These are phyloP conservation scores for Dendrostoma leiphaemia DNA, from an alignment of 2,329 filamentous ascomycete genomes.

Conservation along the genomic window DNA sequence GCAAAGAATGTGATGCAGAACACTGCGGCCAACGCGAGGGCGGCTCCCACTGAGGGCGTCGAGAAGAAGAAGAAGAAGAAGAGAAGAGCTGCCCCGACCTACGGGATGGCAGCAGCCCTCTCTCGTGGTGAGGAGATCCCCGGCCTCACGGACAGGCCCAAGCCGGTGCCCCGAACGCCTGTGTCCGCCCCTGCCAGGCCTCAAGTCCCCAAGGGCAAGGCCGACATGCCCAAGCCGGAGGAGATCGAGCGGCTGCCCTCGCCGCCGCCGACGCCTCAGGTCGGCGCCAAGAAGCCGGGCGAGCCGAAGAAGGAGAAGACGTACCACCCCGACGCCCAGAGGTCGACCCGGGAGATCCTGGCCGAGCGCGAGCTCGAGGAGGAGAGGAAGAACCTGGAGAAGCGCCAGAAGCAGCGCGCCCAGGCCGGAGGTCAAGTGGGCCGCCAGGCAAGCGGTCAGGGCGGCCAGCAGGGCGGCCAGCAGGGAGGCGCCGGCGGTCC, in stretches of 20 bases:
- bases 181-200: not conserved
- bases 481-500: constrained; percentile 1
- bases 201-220: constrained; percentile 3
- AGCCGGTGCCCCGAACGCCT: constrained; percentile 4
- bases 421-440: constrained; percentile 1
- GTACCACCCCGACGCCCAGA: constrained; percentile 10
- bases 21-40: not conserved
- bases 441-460: not conserved
- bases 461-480: not conserved
- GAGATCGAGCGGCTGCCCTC: constrained; percentile 1
- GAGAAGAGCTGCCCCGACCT: constrained; percentile 14
- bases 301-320: constrained; percentile 16
- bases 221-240: constrained; percentile 9
- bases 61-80: constrained; percentile 20
- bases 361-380: constrained; percentile 13
- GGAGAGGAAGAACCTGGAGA: constrained; percentile 2
- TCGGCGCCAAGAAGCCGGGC: constrained; percentile 1
- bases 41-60: constrained; percentile 8
- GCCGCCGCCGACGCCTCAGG: constrained; percentile 3
- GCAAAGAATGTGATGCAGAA: constrained; percentile 9
- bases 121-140: constrained; percentile 17
- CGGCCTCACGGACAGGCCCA: constrained; percentile 13
- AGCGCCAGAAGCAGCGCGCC: not conserved
- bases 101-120: constrained; percentile 14
- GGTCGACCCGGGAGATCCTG: constrained; percentile 14